Conservation (phyloP, 257 asterid species). For the Nicotiana benthamiana region DNA sequence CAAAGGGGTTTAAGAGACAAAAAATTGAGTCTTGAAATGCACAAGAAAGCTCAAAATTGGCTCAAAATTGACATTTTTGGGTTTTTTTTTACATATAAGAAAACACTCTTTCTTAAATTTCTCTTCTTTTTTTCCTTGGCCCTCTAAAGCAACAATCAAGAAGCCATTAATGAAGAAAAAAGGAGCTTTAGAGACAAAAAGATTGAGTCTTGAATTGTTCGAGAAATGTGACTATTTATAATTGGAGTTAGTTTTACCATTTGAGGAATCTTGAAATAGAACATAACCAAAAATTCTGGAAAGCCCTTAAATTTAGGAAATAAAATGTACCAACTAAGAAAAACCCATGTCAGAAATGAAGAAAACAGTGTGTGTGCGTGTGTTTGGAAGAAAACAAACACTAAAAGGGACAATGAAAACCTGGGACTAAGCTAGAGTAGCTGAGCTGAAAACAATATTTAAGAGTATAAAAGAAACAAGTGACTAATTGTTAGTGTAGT, state of each 20-base stretch:
- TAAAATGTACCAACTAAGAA: neutral
- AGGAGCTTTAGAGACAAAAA: neutral
- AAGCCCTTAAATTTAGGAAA: neutral
- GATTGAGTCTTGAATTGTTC: neutral
- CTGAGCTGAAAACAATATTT: neutral
- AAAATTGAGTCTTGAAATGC: neutral
- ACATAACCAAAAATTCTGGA: conserved; percentile 4
- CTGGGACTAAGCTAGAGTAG: neutral
- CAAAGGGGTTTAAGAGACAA: neutral
- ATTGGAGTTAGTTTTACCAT: conserved; percentile 6
- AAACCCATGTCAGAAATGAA: neutral
- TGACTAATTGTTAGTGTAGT: neutral
- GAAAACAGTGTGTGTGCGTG: neutral
- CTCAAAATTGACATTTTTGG: too few species aligned
- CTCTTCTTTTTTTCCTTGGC: neutral
- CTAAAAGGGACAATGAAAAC: conserved; percentile 2
- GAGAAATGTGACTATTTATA: conserved; percentile 1
- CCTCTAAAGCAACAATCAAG: neutral
- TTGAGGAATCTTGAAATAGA: conserved; percentile 13
- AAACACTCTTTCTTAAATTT: neutral
- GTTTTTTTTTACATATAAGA: neutral
- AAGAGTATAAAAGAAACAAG: neutral
- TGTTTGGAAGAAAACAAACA: conserved; percentile 1
- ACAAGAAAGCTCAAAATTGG: neutral
- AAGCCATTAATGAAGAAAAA: neutral